Percentiles rank a stretch among this genome's conserved stretches.
Evolutionary conservation across 306 rosid genomes (phyloP).

Genomic region (Medicago arabica): DNA sequence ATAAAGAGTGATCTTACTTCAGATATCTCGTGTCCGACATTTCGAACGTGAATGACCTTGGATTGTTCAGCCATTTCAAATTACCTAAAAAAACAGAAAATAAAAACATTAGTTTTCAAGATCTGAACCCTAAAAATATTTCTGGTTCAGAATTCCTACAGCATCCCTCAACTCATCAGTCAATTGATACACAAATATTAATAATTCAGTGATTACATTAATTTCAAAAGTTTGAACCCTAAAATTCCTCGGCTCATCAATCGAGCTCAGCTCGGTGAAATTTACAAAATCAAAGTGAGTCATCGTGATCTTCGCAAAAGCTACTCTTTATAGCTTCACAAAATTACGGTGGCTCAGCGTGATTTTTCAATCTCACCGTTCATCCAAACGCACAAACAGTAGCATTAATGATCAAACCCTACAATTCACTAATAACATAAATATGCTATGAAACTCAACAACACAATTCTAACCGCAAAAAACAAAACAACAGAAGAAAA

Average conservation of each 20-base stretch:
- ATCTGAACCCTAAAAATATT: background rate
- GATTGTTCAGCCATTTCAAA: slow-evolving; percentile 89
- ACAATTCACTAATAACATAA: background rate
- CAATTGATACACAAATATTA: background rate
- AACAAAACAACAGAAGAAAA: background rate
- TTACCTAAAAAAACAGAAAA: slow-evolving; percentile 47
- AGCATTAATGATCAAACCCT: background rate
- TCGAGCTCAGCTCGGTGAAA: background rate
- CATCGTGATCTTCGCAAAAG: no score
- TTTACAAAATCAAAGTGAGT: no score
- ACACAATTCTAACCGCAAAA: background rate
- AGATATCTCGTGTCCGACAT: slow-evolving; percentile 94
- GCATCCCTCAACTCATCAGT: background rate
- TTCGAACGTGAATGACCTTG: slow-evolving; percentile 95
- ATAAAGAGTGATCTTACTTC: slow-evolving; percentile 59
- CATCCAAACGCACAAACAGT: no score
- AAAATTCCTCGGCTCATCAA: background rate
- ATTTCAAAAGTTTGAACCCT: background rate
- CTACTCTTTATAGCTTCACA: no score
- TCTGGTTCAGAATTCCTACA: background rate
- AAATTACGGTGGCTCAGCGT: no score
- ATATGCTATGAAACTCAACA: slow-evolving; percentile 30
- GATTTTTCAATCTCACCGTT: no score
- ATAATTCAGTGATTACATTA: background rate
- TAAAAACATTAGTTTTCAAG: background rate